Percentiles rank a stretch among this genome's conserved stretches.
phyloP scores from a whole-genome alignment of 2,329 filamentous ascomycete species.

The Stagonosporopsis cucurbitacearum region DNA sequence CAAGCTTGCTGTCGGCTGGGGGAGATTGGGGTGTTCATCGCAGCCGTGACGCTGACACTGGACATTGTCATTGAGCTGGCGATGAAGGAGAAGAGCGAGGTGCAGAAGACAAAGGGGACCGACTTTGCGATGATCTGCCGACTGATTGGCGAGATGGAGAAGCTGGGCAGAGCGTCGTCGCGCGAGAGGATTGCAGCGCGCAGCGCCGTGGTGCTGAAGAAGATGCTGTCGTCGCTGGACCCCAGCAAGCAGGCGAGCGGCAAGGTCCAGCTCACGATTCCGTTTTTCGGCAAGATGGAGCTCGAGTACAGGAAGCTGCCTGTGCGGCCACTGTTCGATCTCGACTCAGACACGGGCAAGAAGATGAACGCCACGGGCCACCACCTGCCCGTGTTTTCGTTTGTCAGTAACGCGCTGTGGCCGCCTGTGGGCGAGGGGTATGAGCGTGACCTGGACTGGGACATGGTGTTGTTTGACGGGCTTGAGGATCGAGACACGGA shows the following conservation, averaged over 20 bases:
- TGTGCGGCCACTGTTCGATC: conserved; percentile 36
- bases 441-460: conserved; percentile 36
- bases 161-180: conserved; percentile 37
- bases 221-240: conserved; percentile 42
- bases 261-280: conserved; percentile 37
- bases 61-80: conserved; percentile 47
- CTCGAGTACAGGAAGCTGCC: conserved; percentile 40
- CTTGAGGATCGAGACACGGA: conserved; percentile 43
- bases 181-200: conserved; percentile 45
- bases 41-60: conserved; percentile 43
- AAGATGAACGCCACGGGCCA: conserved; percentile 35
- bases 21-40: conserved; percentile 46
- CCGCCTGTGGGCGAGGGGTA: conserved; percentile 26
- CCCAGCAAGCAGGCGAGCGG: conserved; percentile 31
- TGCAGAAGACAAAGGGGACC: conserved; percentile 42
- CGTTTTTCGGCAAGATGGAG: conserved; percentile 46
- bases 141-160: conserved; percentile 46
- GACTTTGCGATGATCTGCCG: conserved; percentile 48
- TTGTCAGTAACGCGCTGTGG: conserved; percentile 45
- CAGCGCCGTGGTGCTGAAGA: conserved; percentile 44
- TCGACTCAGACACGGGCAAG: conserved; percentile 39
- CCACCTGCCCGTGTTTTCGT: conserved; percentile 43
- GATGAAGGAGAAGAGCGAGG: conserved; percentile 42
- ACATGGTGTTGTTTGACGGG: conserved; percentile 46
- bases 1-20: conserved; percentile 45